Evolutionary conservation across 2,329 filamentous ascomycete genomes (phyloP).

Genomic region (Chaetomium sp.): DNA sequence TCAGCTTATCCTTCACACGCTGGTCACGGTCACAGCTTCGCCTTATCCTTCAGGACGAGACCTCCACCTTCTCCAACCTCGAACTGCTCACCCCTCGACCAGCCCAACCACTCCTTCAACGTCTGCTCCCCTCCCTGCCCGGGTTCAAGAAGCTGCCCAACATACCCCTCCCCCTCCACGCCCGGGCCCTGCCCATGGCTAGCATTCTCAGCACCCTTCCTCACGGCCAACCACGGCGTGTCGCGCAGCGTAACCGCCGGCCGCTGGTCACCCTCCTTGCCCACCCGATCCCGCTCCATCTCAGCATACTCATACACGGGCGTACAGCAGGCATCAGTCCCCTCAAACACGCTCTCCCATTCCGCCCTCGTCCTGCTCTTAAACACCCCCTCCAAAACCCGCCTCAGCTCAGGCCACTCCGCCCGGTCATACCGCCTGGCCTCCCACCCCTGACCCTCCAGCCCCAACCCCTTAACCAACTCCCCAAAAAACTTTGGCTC

Average conservation of each 20-base stretch:
- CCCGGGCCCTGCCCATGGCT: conserved; percentile 66
- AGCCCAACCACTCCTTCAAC: conserved; percentile 74
- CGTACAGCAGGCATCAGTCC: conserved; percentile 89
- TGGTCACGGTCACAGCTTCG: conserved; percentile 16
- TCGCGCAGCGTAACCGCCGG: conserved; percentile 68
- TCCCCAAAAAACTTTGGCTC: conserved; percentile 81
- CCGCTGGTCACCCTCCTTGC: conserved; percentile 68
- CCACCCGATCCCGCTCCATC: conserved; percentile 56
- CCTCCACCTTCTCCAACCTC: conserved; percentile 61
- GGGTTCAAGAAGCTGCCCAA: conserved; percentile 58
- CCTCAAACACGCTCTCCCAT: conserved; percentile 87
- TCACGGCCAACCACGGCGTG: conserved; percentile 69
- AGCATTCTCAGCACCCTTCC: conserved; percentile 46
- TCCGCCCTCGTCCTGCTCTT: conserved; percentile 68
- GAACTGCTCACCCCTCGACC: conserved; percentile 72
- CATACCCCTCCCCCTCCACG: conserved; percentile 69
- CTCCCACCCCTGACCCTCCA: conserved; percentile 56
- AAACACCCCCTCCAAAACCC: conserved; percentile 65
- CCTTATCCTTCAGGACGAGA: conserved; percentile 51
- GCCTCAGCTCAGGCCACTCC: conserved; percentile 69
- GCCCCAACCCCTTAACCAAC: conserved; percentile 67
- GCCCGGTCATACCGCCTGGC: conserved; percentile 59
- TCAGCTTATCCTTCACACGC: neutral
- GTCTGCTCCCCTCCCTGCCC: conserved; percentile 73
- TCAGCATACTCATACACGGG: conserved; percentile 79